Evolutionary conservation across 371 early-diverging fungal species (phyloP).

Genomic region (Rhizopus sp.): DNA sequence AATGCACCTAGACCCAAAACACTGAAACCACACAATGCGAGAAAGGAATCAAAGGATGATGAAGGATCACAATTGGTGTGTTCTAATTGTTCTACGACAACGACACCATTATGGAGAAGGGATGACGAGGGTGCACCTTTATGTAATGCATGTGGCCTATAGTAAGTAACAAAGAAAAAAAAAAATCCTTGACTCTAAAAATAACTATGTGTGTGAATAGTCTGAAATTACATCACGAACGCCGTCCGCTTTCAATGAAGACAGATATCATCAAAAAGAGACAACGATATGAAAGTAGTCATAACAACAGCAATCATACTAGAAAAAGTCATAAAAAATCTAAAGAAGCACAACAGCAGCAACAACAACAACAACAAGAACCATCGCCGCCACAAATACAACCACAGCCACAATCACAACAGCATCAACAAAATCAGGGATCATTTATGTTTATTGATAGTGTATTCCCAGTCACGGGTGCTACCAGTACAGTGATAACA

Average conservation of each 20-base stretch:
- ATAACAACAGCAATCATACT: constrained; percentile 1
- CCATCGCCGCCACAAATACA: constrained; percentile 1
- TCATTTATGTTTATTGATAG: constrained; percentile 4
- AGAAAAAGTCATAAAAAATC: constrained; percentile 17
- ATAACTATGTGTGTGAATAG: constrained; percentile 11
- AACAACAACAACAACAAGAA: constrained; percentile 8
- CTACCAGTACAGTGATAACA: neutral
- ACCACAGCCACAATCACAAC: no score
- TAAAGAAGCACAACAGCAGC: constrained; percentile 6
- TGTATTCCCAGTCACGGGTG: constrained; percentile 7
- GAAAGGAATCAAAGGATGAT: constrained; percentile 37
- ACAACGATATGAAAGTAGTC: constrained; percentile 64
- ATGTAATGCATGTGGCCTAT: constrained; percentile 97
- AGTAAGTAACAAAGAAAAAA: constrained; percentile 54
- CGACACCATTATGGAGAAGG: constrained; percentile 95
- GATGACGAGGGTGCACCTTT: constrained; percentile 78
- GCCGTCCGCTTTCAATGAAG: constrained; percentile 76
- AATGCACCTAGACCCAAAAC: constrained; percentile 66
- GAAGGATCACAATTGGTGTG: constrained; percentile 62
- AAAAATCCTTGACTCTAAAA: neutral
- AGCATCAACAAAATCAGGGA: constrained; percentile 6
- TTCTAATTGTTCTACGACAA: constrained; percentile 84
- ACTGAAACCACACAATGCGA: constrained; percentile 34
- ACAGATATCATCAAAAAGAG: constrained; percentile 81
- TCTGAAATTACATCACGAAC: constrained; percentile 81